These are phyloP conservation scores for Solanum boliviense DNA, from an alignment of 257 asterid genomes.

Conservation along the genomic window DNA sequence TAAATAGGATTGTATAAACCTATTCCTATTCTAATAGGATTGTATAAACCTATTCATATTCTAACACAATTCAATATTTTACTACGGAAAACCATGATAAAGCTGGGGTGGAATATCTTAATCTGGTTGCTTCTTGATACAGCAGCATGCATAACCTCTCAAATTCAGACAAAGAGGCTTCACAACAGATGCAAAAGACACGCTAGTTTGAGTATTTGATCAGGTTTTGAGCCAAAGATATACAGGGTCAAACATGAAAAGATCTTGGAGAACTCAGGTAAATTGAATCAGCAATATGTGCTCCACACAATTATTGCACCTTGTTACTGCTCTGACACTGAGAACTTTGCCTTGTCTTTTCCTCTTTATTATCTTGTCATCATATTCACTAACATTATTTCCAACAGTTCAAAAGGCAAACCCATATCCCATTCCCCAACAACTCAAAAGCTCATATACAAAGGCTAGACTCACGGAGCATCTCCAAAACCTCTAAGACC, in stretches of 20 bases:
- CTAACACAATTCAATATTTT: conserved; percentile 1
- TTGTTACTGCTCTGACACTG: neutral
- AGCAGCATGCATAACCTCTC: neutral
- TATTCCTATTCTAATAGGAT: no score
- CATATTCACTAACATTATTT: neutral
- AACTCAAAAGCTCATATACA: neutral
- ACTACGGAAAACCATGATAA: neutral
- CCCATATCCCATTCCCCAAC: neutral
- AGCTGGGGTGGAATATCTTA: neutral
- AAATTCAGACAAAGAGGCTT: neutral
- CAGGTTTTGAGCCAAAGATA: neutral
- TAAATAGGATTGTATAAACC: no score
- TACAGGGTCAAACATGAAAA: neutral
- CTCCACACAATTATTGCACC: neutral
- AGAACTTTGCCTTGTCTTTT: neutral
- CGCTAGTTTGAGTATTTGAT: neutral
- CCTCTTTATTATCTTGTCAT: neutral
- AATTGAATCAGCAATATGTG: neutral
- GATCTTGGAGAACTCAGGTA: neutral
- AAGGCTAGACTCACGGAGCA: neutral
- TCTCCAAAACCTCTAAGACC: neutral
- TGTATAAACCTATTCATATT: no score
- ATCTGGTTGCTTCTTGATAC: neutral
- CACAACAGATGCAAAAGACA: neutral
- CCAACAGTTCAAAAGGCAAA: neutral